Conservation (phyloP, 345 rosid genomes). For the Rhodamnia argentea region DNA sequence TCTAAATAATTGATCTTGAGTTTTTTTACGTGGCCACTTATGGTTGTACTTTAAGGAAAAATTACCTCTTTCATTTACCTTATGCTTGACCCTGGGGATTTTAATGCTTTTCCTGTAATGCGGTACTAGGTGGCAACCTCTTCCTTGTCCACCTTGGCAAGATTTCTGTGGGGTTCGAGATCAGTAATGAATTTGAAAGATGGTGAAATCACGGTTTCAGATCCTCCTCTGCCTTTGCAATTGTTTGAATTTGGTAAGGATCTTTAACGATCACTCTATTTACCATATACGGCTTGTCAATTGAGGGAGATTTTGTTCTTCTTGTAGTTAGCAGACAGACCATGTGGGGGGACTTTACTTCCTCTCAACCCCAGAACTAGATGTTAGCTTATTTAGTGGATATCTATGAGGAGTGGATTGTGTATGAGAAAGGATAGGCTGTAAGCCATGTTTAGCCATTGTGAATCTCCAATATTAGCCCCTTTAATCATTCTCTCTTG, state of each 20-base stretch:
- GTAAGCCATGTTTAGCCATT: not conserved
- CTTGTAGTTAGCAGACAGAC: not conserved
- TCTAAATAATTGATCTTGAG: no score
- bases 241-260: conserved; percentile 69
- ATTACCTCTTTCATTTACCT: no score
- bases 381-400: not conserved
- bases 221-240: conserved; percentile 43
- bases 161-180: conserved; percentile 76
- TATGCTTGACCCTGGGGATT: not conserved
- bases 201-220: conserved; percentile 10
- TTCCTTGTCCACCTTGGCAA: conserved; percentile 49
- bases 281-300: not conserved
- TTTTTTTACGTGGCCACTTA: no score
- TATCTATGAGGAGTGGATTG: not conserved
- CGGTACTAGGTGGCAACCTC: conserved; percentile 54
- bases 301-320: not conserved
- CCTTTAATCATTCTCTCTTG: not conserved
- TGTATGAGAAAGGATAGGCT: not conserved
- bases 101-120: not conserved
- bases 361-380: not conserved
- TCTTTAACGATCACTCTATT: not conserved
- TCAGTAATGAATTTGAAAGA: conserved; percentile 15
- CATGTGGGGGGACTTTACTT: not conserved
- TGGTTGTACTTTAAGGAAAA: no score
- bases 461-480: not conserved